phyloP scores from a whole-genome alignment of 2,329 filamentous ascomycete genomes.

The Emericellopsis atlantica region DNA sequence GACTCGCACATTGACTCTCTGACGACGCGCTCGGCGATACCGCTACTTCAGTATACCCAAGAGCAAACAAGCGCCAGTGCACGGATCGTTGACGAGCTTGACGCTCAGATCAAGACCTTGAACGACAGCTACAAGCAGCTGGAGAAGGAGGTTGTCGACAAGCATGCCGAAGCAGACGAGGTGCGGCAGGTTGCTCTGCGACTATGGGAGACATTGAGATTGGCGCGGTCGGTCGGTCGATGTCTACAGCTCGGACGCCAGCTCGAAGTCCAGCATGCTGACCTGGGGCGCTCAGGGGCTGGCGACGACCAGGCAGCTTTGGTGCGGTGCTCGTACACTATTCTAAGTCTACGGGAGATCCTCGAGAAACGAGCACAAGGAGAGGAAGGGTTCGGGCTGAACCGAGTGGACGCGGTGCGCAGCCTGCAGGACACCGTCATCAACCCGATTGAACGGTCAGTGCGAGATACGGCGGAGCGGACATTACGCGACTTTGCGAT shows the following conservation, averaged over 20 bases:
- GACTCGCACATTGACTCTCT: conserved; percentile 90
- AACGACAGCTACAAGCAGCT: conserved; percentile 78
- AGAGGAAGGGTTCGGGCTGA: conserved; percentile 67
- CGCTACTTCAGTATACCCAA: conserved; percentile 67
- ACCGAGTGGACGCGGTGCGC: conserved; percentile 58
- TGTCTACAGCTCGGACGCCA: conserved; percentile 75
- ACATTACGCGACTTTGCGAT: conserved; percentile 76
- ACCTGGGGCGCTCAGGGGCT: conserved; percentile 33
- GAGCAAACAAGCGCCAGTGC: conserved; percentile 61
- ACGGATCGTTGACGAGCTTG: conserved; percentile 62
- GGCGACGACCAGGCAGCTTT: conserved; percentile 63
- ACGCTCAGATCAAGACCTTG: conserved; percentile 66
- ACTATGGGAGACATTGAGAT: conserved; percentile 65
- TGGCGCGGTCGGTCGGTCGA: conserved; percentile 65
- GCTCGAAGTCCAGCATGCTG: conserved; percentile 73
- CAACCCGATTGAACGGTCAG: conserved; percentile 57
- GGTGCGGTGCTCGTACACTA: conserved; percentile 68
- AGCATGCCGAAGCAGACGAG: conserved; percentile 76
- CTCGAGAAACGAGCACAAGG: conserved; percentile 54
- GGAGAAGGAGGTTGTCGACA: conserved; percentile 73
- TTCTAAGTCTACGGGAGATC: conserved; percentile 64
- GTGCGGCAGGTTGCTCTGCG: conserved; percentile 66
- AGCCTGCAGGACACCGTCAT: conserved; percentile 59
- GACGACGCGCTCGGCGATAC: conserved; percentile 72
- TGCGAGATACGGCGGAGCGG: conserved; percentile 65